phyloP scores from a whole-genome alignment of 1,139 yeast species.

The Lodderomyces pseudojiufengensis region DNA sequence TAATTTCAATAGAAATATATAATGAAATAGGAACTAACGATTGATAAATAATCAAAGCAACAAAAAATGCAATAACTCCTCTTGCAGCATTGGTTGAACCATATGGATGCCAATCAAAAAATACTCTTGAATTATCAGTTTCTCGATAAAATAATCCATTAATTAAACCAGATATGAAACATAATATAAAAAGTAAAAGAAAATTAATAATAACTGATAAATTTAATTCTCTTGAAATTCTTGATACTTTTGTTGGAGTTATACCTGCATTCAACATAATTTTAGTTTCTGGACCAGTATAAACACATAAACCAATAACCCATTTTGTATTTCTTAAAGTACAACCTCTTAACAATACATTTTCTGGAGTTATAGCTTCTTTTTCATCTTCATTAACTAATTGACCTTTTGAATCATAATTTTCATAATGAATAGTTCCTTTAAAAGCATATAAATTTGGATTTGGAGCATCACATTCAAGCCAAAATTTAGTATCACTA shows the following conservation, averaged over 20 bases:
- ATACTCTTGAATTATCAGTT: constrained; percentile 53
- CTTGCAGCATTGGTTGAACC: constrained; percentile 62
- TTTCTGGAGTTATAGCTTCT: constrained; percentile 79
- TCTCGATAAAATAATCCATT: constrained; percentile 73
- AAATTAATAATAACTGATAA: constrained; percentile 79
- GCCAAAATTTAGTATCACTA: constrained; percentile 71
- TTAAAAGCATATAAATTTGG: constrained; percentile 78
- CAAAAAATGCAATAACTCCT: constrained; percentile 85
- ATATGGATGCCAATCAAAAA: constrained; percentile 58
- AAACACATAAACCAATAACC: constrained; percentile 85
- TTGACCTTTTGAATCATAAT: constrained; percentile 34
- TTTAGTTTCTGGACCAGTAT: constrained; percentile 88
- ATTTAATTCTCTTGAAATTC: constrained; percentile 81
- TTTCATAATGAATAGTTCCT: constrained; percentile 72
- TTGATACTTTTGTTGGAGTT: constrained; percentile 85
- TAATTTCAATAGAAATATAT: constrained; percentile 90
- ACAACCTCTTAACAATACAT: constrained; percentile 83
- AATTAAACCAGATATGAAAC: constrained; percentile 77
- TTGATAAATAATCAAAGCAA: constrained; percentile 84
- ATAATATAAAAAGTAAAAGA: constrained; percentile 64
- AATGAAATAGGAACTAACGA: constrained; percentile 92
- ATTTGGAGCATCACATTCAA: constrained; percentile 90
- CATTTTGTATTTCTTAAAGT: constrained; percentile 90
- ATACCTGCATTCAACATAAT: constrained; percentile 91
- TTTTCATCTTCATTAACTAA: constrained; percentile 44